These are phyloP conservation scores for Colletotrichum chrysophilum DNA, from an alignment of 2,329 filamentous ascomycete genomes.

Conservation along the genomic window DNA sequence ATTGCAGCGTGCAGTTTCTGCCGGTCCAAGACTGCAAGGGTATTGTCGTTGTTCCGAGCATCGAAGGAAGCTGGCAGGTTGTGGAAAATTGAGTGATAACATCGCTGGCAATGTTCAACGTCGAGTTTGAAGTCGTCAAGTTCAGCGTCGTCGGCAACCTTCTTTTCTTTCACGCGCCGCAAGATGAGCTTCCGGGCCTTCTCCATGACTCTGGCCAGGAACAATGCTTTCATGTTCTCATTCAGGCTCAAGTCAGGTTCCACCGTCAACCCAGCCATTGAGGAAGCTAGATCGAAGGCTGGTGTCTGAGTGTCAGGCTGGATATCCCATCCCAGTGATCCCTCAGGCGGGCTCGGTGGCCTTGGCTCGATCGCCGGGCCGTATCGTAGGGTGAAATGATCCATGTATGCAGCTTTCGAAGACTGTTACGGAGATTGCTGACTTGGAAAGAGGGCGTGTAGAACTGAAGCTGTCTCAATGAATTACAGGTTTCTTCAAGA, in stretches of 20 bases:
- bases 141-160: neutral
- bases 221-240: neutral
- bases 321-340: neutral
- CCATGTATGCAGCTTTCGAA: neutral
- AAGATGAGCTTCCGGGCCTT: neutral
- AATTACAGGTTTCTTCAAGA: neutral
- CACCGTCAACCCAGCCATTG: neutral
- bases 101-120: neutral
- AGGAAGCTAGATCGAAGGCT: neutral
- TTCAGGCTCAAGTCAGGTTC: neutral
- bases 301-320: neutral
- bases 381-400: neutral
- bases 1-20: neutral
- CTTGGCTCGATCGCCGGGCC: neutral
- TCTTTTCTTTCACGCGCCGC: neutral
- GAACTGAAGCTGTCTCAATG: neutral
- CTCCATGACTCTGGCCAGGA: neutral
- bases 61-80: neutral
- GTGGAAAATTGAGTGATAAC: neutral
- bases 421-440: accelerated
- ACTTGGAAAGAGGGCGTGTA: neutral
- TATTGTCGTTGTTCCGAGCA: neutral
- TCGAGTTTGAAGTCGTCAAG: neutral
- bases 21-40: neutral
- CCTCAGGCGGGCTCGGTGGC: neutral